Base-by-base conservation (phyloP, 441 rosid species). In the Flueggea neowawraea region DNA sequence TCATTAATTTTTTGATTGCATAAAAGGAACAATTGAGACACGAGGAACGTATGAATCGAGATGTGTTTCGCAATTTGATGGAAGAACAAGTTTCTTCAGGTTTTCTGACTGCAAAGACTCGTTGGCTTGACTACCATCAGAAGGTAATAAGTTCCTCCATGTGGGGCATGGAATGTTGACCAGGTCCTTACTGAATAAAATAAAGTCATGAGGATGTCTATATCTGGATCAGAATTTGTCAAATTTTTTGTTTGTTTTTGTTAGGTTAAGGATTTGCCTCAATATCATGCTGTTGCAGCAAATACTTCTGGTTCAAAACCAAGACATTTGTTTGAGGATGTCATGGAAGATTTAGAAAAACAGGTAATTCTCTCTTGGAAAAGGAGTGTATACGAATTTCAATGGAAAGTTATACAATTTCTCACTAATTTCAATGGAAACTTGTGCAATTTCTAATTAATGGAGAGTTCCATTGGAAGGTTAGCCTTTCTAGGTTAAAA, bases 291-390 rank as follows among this genome's bases (percentile, higher is more conserved):
- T 73, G 88, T 91, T 83, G 99, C 91, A 61, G 79, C 89, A 60
- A 95, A 95, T 57, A 80, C 70, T 14, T 89, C 90, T 52, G 99
- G 99, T 65, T 95, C 98, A 65, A 86, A 88, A 31, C 98, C 99
- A 0, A 91, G 83, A 80, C 97, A 95, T 71, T 83, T 95, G 84
- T 95, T 91, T 70, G 99, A 91, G 77, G 96, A 88, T 86, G 80
- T 91, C 55, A 62, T 73, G 62, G 97, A 89, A 76, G 96, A 89
- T 58, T 74, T 91, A 74, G 96, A 91, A 69, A 85, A 85, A 62
- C 94, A 84, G 92, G 99, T 91, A 63, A 65, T 31, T 57, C 47
- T 32, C 57, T 48, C 31, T 12, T 41, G 9, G 12, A 8, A 36
- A 36, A 22, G 28, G 28, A 22, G 28, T 22, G 28, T 22, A 22